A percentile compares a stretch with the other conserved stretches of the same genome.
phyloP scores from a whole-genome alignment of 305 asterid species.

The Fraxinus velutina region DNA sequence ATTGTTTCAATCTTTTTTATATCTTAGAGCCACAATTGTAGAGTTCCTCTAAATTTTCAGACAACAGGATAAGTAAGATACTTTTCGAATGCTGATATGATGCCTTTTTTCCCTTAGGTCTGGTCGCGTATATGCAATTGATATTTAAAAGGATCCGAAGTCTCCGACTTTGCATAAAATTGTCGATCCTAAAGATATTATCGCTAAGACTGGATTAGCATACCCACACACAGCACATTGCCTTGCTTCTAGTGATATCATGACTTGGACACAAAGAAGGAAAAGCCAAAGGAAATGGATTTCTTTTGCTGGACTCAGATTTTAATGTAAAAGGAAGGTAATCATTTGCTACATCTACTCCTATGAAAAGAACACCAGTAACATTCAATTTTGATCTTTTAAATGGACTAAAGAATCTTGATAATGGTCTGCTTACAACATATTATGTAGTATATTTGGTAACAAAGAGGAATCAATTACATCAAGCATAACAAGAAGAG shows the following conservation, averaged over 20 bases:
- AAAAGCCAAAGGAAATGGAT: slow-evolving; percentile 86
- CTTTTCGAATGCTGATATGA: no score
- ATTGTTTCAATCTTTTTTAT: not conserved
- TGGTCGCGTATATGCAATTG: slow-evolving; percentile 89
- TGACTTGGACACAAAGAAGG: slow-evolving; percentile 97
- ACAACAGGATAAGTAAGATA: no score
- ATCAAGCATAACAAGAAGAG: not conserved
- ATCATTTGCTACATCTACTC: not conserved
- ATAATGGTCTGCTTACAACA: not conserved
- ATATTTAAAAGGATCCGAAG: slow-evolving; percentile 68
- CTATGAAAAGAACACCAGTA: not conserved
- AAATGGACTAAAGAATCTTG: not conserved
- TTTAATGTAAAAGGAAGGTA: slow-evolving; percentile 98
- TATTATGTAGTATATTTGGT: not conserved
- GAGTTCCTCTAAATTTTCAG: no score
- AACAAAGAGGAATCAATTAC: not conserved
- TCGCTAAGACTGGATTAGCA: slow-evolving; percentile 81
- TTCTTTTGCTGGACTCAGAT: slow-evolving; percentile 81
- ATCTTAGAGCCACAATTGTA: not conserved
- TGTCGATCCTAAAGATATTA: slow-evolving; percentile 66
- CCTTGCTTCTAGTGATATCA: slow-evolving; percentile 91
- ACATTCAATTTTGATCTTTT: not conserved
- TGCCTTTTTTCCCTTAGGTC: slow-evolving; percentile 47
- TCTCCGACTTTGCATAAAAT: slow-evolving; percentile 74
- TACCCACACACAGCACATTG: slow-evolving; percentile 95